Percentiles rank a stretch among this genome's conserved stretches.
Evolutionary conservation across 192 early-diverging fungal species (phyloP).

Genomic region (Ambispora gerdemannii): DNA sequence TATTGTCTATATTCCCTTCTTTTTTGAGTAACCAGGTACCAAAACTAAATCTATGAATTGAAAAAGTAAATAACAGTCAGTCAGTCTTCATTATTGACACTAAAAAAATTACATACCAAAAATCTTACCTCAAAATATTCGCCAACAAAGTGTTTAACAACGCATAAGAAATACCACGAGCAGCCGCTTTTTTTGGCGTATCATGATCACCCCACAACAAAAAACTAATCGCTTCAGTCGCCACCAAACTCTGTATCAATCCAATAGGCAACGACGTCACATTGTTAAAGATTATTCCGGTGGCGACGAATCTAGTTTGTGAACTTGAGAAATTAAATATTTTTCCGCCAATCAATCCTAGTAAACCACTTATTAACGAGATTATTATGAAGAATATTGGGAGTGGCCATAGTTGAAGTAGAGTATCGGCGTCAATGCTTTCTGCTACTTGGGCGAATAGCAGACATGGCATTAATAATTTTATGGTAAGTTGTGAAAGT

Average conservation of each 20-base stretch:
- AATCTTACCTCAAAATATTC: conserved; percentile 19
- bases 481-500: conserved; percentile 4
- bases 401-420: conserved; percentile 26
- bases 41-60: conserved; percentile 8
- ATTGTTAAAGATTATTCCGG: conserved; percentile 26
- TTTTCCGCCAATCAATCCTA: conserved; percentile 15
- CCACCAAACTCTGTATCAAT: conserved; percentile 20
- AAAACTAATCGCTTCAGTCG: conserved; percentile 6
- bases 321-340: conserved; percentile 6
- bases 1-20: not conserved
- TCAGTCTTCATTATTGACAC: not conserved
- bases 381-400: conserved; percentile 14
- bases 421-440: conserved; percentile 9
- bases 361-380: not conserved
- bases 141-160: conserved; percentile 22
- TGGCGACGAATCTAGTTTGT: conserved; percentile 15
- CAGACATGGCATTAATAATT: conserved; percentile 24
- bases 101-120: not conserved
- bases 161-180: conserved; percentile 26
- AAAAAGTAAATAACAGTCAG: not conserved
- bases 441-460: conserved; percentile 25
- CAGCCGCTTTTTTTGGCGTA: not conserved
- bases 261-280: conserved; percentile 21
- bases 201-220: conserved; percentile 16
- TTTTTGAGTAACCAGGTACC: conserved; percentile 16